Conservation (phyloP, 2,329 filamentous ascomycete genomes). For the Boeremia lycopersici region DNA sequence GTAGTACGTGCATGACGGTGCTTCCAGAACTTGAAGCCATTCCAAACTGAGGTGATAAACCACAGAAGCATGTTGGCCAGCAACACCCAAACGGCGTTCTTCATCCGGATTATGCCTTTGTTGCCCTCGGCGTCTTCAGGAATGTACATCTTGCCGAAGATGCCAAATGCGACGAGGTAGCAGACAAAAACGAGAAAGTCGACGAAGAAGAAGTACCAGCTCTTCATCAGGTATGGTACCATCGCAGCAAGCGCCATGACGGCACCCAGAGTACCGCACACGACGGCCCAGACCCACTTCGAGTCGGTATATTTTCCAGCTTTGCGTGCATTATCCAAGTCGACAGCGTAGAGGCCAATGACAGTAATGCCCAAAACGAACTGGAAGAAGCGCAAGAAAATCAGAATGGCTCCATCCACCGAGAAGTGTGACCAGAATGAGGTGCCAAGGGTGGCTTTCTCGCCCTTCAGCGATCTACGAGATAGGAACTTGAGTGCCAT, state of each 20-base stretch:
- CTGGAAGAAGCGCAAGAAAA: conserved; percentile 73
- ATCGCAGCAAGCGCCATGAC: conserved; percentile 62
- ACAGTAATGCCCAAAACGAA: conserved; percentile 78
- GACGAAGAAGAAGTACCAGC: conserved; percentile 66
- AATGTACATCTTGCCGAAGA: conserved; percentile 85
- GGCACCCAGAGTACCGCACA: conserved; percentile 32
- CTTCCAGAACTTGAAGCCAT: conserved; percentile 63
- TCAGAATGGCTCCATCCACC: conserved; percentile 51
- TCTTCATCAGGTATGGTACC: conserved; percentile 60
- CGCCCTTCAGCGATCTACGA: conserved; percentile 36
- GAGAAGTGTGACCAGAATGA: conserved; percentile 29
- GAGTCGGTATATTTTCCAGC: conserved; percentile 52
- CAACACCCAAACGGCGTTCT: conserved; percentile 85
- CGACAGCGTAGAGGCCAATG: conserved; percentile 68
- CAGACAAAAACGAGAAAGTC: conserved; percentile 73
- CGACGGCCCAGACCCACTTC: conserved; percentile 63
- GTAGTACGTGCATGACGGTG: conserved; percentile 37
- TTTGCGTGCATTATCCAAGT: conserved; percentile 44
- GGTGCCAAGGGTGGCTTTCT: conserved; percentile 35
- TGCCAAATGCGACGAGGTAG: conserved; percentile 81
- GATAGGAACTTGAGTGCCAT: conserved; percentile 42
- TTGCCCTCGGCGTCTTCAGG: conserved; percentile 69
- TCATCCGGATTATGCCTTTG: conserved; percentile 73
- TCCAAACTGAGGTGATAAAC: conserved; percentile 66
- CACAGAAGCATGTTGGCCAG: conserved; percentile 76